These are phyloP conservation scores for Millerago galiae DNA, from an alignment of 805 yeast genomes.

Conservation along the genomic window DNA sequence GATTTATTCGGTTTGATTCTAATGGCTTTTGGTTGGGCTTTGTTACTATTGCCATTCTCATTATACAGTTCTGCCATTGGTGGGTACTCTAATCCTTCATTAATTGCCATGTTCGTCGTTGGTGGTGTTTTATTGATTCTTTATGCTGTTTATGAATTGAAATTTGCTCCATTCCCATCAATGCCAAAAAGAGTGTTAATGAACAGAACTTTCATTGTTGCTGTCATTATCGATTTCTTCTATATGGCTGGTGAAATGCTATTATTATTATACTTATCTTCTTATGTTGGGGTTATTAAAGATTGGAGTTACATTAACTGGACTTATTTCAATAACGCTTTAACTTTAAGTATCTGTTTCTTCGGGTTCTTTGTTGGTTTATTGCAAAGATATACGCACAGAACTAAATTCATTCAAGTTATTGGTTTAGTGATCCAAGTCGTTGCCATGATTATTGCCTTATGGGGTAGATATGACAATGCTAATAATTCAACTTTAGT, in stretches of 20 bases:
- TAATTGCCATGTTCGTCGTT: slow-evolving; percentile 38
- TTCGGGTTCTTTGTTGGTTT: slow-evolving; percentile 34
- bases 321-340: slow-evolving; percentile 33
- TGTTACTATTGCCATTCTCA: slow-evolving; percentile 34
- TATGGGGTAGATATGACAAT: slow-evolving; percentile 23
- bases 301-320: slow-evolving; percentile 28
- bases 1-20: slow-evolving; percentile 34
- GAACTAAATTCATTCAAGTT: slow-evolving; percentile 32
- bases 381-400: slow-evolving; percentile 28
- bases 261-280: slow-evolving; percentile 27
- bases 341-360: slow-evolving; percentile 31
- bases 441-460: slow-evolving; percentile 28
- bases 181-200: slow-evolving; percentile 31
- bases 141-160: slow-evolving; percentile 31
- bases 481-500: slow-evolving; percentile 21
- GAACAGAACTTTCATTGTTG: slow-evolving; percentile 32
- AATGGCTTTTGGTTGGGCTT: slow-evolving; percentile 33
- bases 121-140: slow-evolving; percentile 31
- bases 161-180: slow-evolving; percentile 30
- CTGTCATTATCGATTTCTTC: slow-evolving; percentile 28
- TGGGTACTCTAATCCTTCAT: slow-evolving; percentile 32
- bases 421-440: slow-evolving; percentile 29
- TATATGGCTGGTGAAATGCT: slow-evolving; percentile 27
- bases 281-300: slow-evolving; percentile 28
- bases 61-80: slow-evolving; percentile 27